Percentiles rank a stretch among this genome's conserved stretches.
These are phyloP conservation scores for Ustilago bromivora DNA, from an alignment of 1,284 basidiomycete species.

Conservation along the genomic window DNA sequence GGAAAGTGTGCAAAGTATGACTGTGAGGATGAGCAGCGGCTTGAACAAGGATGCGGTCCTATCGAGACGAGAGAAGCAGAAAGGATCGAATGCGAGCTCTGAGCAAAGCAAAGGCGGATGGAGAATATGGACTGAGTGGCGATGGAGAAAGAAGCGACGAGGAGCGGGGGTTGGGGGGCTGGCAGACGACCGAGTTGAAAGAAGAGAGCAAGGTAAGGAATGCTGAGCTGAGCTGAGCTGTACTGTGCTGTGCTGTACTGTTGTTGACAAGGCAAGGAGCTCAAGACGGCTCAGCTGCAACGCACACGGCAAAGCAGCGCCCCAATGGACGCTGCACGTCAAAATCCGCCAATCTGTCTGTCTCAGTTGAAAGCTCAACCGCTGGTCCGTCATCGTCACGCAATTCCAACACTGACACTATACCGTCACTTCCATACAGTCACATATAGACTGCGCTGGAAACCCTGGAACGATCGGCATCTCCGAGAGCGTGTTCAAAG, in stretches of 20 bases:
- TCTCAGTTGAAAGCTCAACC: slow-evolving; percentile 9
- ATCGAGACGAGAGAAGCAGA: neutral
- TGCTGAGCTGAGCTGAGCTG: neutral
- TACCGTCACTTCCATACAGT: no score
- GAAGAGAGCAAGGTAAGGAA: neutral
- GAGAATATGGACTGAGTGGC: neutral
- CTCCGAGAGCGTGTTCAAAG: neutral
- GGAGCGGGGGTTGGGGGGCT: neutral
- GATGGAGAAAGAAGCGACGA: neutral
- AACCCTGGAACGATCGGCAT: neutral
- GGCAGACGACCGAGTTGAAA: neutral
- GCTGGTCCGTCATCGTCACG: neutral
- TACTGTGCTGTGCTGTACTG: neutral
- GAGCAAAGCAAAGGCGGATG: neutral
- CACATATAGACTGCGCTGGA: no score
- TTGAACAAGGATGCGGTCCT: neutral
- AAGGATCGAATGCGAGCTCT: neutral
- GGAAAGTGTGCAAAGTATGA: neutral
- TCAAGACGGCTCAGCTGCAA: slow-evolving; percentile 1
- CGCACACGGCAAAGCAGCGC: neutral
- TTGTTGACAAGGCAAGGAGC: neutral
- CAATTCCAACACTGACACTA: neutral
- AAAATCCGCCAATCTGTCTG: slow-evolving; percentile 41
- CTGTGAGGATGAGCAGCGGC: neutral
- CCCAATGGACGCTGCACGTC: slow-evolving; percentile 36